These are phyloP conservation scores for Blastobotrys terrestris DNA, from an alignment of 805 yeast genomes.

Conservation along the genomic window DNA sequence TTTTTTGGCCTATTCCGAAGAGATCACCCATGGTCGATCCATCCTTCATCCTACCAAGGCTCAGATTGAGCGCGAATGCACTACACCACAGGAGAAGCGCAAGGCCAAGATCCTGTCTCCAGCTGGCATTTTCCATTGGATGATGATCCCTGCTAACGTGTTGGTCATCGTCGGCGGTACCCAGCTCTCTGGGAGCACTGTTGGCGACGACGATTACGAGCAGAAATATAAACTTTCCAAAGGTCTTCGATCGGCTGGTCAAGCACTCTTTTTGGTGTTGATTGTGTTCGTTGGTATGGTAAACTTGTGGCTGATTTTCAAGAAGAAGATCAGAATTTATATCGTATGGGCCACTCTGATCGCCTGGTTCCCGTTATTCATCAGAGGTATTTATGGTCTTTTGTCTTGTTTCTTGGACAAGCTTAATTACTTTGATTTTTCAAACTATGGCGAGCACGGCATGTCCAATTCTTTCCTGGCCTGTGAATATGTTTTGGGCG, in stretches of 20 bases:
- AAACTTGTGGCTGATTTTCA: slow-evolving; percentile 1
- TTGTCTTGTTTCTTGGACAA: slow-evolving; percentile 9
- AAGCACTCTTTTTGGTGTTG: slow-evolving; percentile 12
- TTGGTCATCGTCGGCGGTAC: slow-evolving; percentile 16
- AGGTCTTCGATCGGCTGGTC: slow-evolving; percentile 14
- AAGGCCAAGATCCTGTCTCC: not conserved
- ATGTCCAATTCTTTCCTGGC: slow-evolving; percentile 8
- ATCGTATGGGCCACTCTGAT: slow-evolving; percentile 8
- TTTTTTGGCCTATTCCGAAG: slow-evolving; percentile 6
- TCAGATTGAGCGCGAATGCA: not conserved
- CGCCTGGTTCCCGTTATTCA: slow-evolving; percentile 12
- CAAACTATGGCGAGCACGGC: slow-evolving; percentile 10
- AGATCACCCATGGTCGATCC: not conserved
- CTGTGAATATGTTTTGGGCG: slow-evolving; percentile 16
- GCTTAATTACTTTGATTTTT: slow-evolving; percentile 13
- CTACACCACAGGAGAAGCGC: not conserved
- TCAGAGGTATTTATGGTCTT: slow-evolving; percentile 17
- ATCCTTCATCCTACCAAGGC: not conserved
- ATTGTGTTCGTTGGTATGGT: slow-evolving; percentile 6
- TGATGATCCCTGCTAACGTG: slow-evolving; percentile 12
- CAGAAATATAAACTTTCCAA: slow-evolving; percentile 5
- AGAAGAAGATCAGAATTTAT: slow-evolving; percentile 7
- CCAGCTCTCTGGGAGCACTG: slow-evolving; percentile 6
- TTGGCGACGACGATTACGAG: slow-evolving; percentile 1
- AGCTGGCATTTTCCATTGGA: slow-evolving; percentile 8